Percentiles rank a stretch among this genome's conserved stretches.
These are phyloP conservation scores for Uronychia setigera DNA, from an alignment of 73 alveolate genomes.

Conservation along the genomic window DNA sequence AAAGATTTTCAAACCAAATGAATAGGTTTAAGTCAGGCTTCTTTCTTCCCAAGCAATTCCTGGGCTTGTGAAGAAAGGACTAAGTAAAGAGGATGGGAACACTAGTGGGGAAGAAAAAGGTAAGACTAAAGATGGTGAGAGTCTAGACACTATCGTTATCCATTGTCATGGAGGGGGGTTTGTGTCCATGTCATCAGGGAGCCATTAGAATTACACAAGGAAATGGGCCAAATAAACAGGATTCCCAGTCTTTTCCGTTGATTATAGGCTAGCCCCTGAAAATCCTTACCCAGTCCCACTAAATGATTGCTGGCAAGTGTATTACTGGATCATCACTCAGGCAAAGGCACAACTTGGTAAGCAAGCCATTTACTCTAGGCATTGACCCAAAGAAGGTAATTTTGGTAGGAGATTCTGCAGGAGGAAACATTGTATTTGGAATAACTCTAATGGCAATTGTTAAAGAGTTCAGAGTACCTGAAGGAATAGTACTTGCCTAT, in stretches of 20 bases:
- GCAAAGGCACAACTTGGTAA: conserved; percentile 67
- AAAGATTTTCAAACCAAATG: neutral
- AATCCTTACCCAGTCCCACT: conserved; percentile 84
- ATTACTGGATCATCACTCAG: conserved; percentile 81
- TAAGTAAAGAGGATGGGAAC: neutral
- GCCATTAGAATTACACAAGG: conserved; percentile 85
- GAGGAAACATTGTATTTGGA: conserved; percentile 94
- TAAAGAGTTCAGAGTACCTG: conserved; percentile 87
- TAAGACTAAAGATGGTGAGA: no score
- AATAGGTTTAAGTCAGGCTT: neutral
- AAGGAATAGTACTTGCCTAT: conserved; percentile 88
- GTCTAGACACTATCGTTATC: conserved; percentile 43
- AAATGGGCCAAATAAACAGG: conserved; percentile 88
- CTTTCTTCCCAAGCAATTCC: neutral
- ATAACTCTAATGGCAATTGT: conserved; percentile 79
- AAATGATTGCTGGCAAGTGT: conserved; percentile 91
- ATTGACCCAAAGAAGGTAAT: conserved; percentile 83
- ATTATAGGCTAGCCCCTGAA: conserved; percentile 90
- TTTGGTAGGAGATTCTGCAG: conserved; percentile 98
- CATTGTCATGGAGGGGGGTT: conserved; percentile 94
- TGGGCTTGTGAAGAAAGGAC: neutral
- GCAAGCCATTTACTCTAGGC: conserved; percentile 33
- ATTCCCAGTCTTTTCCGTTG: conserved; percentile 86
- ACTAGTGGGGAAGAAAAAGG: no score
- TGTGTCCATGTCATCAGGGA: conserved; percentile 69